Evolutionary conservation across 495 filamentous ascomycete species (phyloP), one percentile per base, ranked within the genome.

Genomic region (Xylaria sp.): DNA sequence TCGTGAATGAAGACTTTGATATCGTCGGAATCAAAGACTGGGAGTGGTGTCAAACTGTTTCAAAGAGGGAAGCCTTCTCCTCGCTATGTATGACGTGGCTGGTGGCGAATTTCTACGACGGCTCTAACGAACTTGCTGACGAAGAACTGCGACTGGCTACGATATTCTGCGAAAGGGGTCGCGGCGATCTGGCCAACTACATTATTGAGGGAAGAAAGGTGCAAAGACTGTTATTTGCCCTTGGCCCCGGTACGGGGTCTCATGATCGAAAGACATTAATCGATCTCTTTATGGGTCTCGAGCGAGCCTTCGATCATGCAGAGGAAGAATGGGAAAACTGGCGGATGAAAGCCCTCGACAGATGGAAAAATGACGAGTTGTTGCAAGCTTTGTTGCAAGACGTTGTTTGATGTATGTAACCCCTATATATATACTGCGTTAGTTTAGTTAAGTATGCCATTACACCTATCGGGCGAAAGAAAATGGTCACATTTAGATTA

Each of bases 21-120:
- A 85, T 87, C 62, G 83, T 80, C 2, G 80, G 80, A 19, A 81
- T 85, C 44, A 79, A 84, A 57, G 80, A 86, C 71, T 86, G 80
- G 82, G 79, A 86, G 69, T 84, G 78, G 75, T 79, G 82, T 19
- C 61, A 78, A 55, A 81, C 82, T 11, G 79, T 71, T 24, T 67
- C 75, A 0, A 81, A 78, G 69, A 78, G 75, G 53, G 71, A 69
- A 11, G 80, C 82, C 21, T 86, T 85, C 62, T 80, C 77, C 72
- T 82, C 81, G 1, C 81, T 81, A 2, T 78, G 80, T 37, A 79
- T 82, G 74, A 75, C 85, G 69, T 80, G 80, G 71, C 81, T 81
- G 0, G 81, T 85, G 48, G 77, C 59, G 12, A 77, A 80, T 21
- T 85, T 85, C 66, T 85, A 83, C 70, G 65, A 79, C 2, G 80